A percentile compares a stretch with the other conserved stretches of the same genome.
Conservation (phyloP, 225 moss, liverwort and hornwort genomes). For the Thuidium tamariscinum region DNA sequence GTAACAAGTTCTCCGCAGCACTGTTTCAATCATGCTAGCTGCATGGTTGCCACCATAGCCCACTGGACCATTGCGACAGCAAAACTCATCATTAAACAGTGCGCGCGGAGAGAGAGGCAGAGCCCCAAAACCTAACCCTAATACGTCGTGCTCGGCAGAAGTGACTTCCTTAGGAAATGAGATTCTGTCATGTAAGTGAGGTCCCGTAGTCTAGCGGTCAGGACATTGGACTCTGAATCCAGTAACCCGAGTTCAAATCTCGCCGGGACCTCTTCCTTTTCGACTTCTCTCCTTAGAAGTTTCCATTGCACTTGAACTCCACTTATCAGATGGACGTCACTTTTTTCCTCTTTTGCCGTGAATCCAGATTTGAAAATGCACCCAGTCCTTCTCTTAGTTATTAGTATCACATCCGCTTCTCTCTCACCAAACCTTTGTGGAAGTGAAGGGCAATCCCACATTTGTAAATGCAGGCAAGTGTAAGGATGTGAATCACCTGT, state of each 20-base stretch:
- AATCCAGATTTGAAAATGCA: not conserved
- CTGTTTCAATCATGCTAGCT: not conserved
- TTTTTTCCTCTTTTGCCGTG: not conserved
- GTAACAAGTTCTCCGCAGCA: not conserved
- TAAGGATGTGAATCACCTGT: not conserved
- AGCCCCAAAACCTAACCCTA: not conserved
- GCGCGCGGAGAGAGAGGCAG: not conserved
- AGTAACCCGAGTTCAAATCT: conserved; percentile 57
- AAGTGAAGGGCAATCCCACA: not conserved
- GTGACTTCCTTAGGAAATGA: not conserved
- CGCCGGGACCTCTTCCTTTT: conserved; percentile 5
- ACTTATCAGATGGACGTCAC: not conserved
- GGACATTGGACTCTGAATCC: conserved; percentile 52
- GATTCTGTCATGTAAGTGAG: accelerated
- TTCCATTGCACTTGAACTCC: not conserved
- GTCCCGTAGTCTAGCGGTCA: conserved; percentile 52
- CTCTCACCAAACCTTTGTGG: no score
- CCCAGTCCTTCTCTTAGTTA: not conserved
- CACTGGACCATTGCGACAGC: not conserved
- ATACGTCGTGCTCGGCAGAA: accelerated
- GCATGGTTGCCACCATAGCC: not conserved
- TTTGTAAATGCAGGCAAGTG: not conserved
- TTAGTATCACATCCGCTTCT: not conserved
- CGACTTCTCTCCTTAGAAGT: no score
- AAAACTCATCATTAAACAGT: not conserved